phyloP scores from a whole-genome alignment of 352 stramenopile species.

The Globisporangium splendens region DNA sequence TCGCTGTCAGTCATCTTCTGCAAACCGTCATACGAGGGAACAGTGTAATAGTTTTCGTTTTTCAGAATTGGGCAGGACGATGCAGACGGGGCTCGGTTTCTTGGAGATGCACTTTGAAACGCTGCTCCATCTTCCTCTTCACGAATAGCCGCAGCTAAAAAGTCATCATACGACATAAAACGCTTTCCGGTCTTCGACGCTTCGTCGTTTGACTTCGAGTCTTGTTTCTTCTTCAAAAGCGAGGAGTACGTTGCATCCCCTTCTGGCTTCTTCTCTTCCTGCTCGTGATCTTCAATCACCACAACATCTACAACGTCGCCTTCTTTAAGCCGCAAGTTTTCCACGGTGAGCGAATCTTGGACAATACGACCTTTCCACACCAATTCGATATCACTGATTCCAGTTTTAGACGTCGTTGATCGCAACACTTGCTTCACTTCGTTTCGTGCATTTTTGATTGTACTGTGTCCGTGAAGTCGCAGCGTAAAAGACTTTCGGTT shows the following conservation, averaged over 20 bases:
- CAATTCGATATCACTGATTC: slow-evolving; percentile 55
- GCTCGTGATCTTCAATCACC: slow-evolving; percentile 49
- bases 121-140: slow-evolving; percentile 36
- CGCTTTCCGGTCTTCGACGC: slow-evolving; percentile 35
- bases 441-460: slow-evolving; percentile 48
- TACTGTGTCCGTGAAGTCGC: slow-evolving; percentile 42
- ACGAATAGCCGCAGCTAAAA: slow-evolving; percentile 60
- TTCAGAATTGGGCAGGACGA: slow-evolving; percentile 63
- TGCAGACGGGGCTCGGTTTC: slow-evolving; percentile 17
- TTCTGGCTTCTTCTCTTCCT: slow-evolving; percentile 30
- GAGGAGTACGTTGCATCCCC: slow-evolving; percentile 20
- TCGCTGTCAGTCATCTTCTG: slow-evolving; percentile 73
- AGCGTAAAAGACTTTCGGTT: slow-evolving; percentile 74
- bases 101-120: slow-evolving; percentile 1
- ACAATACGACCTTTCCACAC: slow-evolving; percentile 62
- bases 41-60: slow-evolving; percentile 78
- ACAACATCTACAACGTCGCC: slow-evolving; percentile 65
- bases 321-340: slow-evolving; percentile 57
- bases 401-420: slow-evolving; percentile 28
- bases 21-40: slow-evolving; percentile 62
- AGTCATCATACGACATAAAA: slow-evolving; percentile 83
- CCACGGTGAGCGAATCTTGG: slow-evolving; percentile 35
- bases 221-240: slow-evolving; percentile 28
- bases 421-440: slow-evolving; percentile 60
- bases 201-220: slow-evolving; percentile 16